Evolutionary conservation across 257 asterid species (phyloP).

Genomic region (Nicotiana attenuata): DNA sequence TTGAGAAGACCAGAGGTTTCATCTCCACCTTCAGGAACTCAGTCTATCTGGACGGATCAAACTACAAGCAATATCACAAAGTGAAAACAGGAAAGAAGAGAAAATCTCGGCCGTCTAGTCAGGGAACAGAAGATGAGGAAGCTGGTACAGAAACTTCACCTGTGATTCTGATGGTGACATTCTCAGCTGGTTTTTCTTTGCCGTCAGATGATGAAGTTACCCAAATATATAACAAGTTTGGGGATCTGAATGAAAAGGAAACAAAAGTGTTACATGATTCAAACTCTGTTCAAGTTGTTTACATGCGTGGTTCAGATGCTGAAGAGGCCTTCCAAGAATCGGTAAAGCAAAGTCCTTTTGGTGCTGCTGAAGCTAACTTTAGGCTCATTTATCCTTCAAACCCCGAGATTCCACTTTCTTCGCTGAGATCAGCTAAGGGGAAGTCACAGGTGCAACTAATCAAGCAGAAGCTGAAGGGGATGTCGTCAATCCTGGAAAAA

Average conservation of each 20-base stretch:
- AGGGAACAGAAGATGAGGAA: constrained; percentile 11
- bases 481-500: constrained; percentile 28
- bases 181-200: constrained; percentile 38
- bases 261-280: constrained; percentile 34
- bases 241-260: constrained; percentile 38
- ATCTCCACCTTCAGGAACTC: constrained; percentile 50
- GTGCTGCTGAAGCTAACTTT: constrained; percentile 27
- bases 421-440: constrained; percentile 21
- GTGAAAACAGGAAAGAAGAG: constrained; percentile 23
- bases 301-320: constrained; percentile 34
- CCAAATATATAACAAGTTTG: constrained; percentile 39
- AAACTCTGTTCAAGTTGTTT: constrained; percentile 34
- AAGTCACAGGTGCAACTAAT: constrained; percentile 18
- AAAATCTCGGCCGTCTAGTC: constrained; percentile 26
- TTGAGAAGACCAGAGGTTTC: constrained; percentile 38
- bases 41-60: constrained; percentile 24
- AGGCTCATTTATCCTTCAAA: constrained; percentile 25
- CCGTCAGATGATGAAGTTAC: constrained; percentile 57
- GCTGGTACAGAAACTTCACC: constrained; percentile 16
- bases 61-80: constrained; percentile 24
- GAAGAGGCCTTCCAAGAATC: constrained; percentile 48
- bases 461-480: constrained; percentile 20
- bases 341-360: constrained; percentile 37
- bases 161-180: constrained; percentile 34
- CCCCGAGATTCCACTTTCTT: constrained; percentile 14